Base-by-base conservation (phyloP, 768 basidiomycete species). In the Antrodiella citrinella region DNA sequence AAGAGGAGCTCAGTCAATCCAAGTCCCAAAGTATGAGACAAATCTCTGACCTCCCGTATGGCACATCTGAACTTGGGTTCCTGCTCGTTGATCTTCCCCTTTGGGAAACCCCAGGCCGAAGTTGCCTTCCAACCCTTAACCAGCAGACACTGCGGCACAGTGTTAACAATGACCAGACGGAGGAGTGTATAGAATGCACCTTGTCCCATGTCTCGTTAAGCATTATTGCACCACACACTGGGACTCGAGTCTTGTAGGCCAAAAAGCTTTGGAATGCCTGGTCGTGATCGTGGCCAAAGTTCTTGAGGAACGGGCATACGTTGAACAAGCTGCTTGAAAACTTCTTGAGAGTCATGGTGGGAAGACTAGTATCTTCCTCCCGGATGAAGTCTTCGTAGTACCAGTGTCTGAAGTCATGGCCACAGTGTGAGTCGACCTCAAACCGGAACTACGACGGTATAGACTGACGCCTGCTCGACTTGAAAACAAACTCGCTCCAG, bases 311-410 rank as follows among this genome's bases (percentile, higher is more conserved):
- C 22, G 91, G 90, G 62, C 89, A 93, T 47, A 81, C 81, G 55
- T 80, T 79, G 68, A 97, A 93, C 60, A 98, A 71, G 73, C 89
- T 86, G 46, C 86, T 85, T 24, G 92, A 95, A 69, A 99, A 99
- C 60, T 82, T 85, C 72, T 94, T 92, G 59, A 98, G 81, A 15
- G 85, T 81, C 53, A 92, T 73, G 1, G 92, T 87, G 1, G 92
- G 95, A 40, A 97, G 82, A 51, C 81, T 80, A 12, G 85, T 83
- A 51, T 92, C 88, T 67, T 88, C 80, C 64, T 94, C 92, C 40
- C 96, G 88, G 55, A 98, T 83, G 59, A 96, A 98, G 66, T 99
- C 96, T 73, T 98, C 96, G 61, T 99, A 99, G 67, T 91, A 99
- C 95, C 95, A 99, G 65, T 97, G 95, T n/a, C 94, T 96, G 62